Evolutionary conservation across 73 alveolate genomes (phyloP), one percentile per base, ranked within the genome.

Genomic region (Paramecium primaurelia): DNA sequence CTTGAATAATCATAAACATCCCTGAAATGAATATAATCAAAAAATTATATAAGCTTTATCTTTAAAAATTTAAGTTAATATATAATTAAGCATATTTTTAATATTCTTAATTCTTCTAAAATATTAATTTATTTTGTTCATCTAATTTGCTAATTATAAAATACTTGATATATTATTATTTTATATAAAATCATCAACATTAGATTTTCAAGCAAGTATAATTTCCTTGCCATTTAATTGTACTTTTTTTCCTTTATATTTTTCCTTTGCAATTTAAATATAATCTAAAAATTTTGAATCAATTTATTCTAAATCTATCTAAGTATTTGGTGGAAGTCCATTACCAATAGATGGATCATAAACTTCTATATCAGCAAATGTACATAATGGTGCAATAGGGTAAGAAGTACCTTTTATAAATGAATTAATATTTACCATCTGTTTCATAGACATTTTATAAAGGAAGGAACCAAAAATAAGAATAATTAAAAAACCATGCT

Each of bases 331-430:
- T 0, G 71, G 51, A 40, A 45, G 44, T 22, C 75, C 84, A 51
- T 89, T 86, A 3, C 54, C 36, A 16, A 45, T 42, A 18, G 71
- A 37, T 71, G 58, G 77, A 49, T 42, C 91, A 20, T 58, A 22
- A 34, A 14, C 18, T 89, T 71, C 58, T 18, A 89, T 45, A 8
- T 89, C 94, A 26, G 77, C 88, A 49, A 89, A 45, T 6, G 94
- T 69, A 34, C 94, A 89, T 14, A 64, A 44, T 8, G 94, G 94
- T 42, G 91, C 83, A 59, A 89, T 89, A n/a, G 86, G 92, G 37
- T 45, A 89, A 2, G 86, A 28, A 42, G 94, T 89, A 0, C 94
- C 94, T 89, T 20, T 2, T 1, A 28, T 44, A 12, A 10, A 40
- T 71, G 4, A 14, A 26, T 44, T 20, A 3, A 87, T 18, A 25